These are phyloP conservation scores for Globisporangium lucens DNA, from an alignment of 352 stramenopile species.

Conservation along the genomic window DNA sequence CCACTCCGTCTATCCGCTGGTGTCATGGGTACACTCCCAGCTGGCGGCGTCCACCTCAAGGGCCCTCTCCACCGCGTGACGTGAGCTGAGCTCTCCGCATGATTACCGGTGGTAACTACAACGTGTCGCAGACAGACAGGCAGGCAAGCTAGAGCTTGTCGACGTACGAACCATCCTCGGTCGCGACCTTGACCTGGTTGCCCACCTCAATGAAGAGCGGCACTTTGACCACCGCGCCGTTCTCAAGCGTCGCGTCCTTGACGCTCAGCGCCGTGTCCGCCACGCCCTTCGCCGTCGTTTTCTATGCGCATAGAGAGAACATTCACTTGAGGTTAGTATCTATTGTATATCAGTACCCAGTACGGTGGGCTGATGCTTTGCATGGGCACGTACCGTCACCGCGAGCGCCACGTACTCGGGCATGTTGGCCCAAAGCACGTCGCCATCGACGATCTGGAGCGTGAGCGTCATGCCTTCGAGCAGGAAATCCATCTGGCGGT, in stretches of 20 bases:
- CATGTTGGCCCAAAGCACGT: slow-evolving; percentile 86
- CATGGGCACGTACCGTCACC: slow-evolving; percentile 43
- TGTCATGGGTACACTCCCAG: not conserved
- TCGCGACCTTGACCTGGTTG: slow-evolving; percentile 70
- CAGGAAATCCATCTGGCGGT: slow-evolving; percentile 74
- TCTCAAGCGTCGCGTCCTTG: slow-evolving; percentile 80
- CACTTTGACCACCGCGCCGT: slow-evolving; percentile 78
- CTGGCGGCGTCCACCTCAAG: not conserved
- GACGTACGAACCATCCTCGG: slow-evolving; percentile 72
- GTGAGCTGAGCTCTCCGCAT: not conserved
- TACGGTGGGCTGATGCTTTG: too few species aligned
- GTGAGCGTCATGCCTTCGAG: slow-evolving; percentile 76
- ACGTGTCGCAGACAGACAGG: not conserved
- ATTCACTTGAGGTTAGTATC: too few species aligned
- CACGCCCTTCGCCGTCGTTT: slow-evolving; percentile 78
- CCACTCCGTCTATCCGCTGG: not conserved
- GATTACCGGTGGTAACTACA: not conserved
- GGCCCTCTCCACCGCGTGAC: not conserved
- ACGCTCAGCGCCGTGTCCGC: slow-evolving; percentile 73
- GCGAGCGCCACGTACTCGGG: slow-evolving; percentile 73
- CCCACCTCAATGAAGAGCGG: slow-evolving; percentile 81
- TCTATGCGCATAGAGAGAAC: slow-evolving; percentile 21
- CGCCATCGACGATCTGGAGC: slow-evolving; percentile 81
- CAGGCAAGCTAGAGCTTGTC: slow-evolving; percentile 53
- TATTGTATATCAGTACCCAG: not conserved